Evolutionary conservation across 2,329 filamentous ascomycete genomes (phyloP).

Genomic region (Talaromyces sp.): DNA sequence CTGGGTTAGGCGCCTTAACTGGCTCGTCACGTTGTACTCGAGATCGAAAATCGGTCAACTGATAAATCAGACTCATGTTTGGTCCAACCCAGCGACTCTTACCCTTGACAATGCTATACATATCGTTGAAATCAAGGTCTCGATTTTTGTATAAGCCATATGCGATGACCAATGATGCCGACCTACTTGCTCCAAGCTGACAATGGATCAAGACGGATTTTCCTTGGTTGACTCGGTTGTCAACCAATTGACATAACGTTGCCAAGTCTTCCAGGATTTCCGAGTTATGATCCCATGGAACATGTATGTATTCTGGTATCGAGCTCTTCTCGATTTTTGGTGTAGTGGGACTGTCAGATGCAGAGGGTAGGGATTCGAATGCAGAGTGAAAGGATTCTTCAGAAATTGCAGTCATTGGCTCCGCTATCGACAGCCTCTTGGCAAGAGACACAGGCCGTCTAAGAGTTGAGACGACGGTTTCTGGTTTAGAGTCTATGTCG

Average conservation of each 20-base stretch:
- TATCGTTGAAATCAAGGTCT: conserved; percentile 60
- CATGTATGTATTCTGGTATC: conserved; percentile 62
- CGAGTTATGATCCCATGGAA: conserved; percentile 65
- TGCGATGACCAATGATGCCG: conserved; percentile 63
- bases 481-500: conserved; percentile 27
- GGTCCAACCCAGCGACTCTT: conserved; percentile 65
- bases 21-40: conserved; percentile 34
- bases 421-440: conserved; percentile 35
- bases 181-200: conserved; percentile 62
- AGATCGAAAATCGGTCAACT: conserved; percentile 60
- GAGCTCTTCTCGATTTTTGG: conserved; percentile 31
- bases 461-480: conserved; percentile 43
- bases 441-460: conserved; percentile 41
- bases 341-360: conserved; percentile 29
- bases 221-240: conserved; percentile 54
- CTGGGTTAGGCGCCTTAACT: conserved; percentile 31
- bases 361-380: conserved; percentile 38
- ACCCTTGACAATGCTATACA: conserved; percentile 61
- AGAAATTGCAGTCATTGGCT: conserved; percentile 44
- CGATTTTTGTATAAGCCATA: conserved; percentile 64
- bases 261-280: conserved; percentile 62
- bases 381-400: conserved; percentile 50
- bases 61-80: conserved; percentile 67
- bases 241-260: conserved; percentile 58
- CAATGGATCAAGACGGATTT: conserved; percentile 63